Conservation (phyloP, 2,329 filamentous ascomycete species). For the Hypoxylon sp. region DNA sequence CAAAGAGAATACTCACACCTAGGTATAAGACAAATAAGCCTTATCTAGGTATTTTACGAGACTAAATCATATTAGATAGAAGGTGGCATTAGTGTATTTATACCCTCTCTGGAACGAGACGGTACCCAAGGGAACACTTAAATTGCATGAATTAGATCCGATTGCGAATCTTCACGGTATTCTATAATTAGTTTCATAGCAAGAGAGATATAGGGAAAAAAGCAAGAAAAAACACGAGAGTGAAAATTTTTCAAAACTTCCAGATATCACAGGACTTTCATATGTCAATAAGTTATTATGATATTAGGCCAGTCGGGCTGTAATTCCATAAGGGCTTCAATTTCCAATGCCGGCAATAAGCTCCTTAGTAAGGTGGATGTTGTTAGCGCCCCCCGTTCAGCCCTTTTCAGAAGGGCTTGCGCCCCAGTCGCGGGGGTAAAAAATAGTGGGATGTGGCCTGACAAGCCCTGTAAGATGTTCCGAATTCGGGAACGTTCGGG, state of each 20-base stretch:
- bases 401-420: conserved; percentile 42
- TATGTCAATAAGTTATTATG: background rate
- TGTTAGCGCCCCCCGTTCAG: conserved; percentile 32
- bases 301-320: conserved; percentile 24
- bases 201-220: too few relatives aligned
- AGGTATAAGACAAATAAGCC: too few relatives aligned
- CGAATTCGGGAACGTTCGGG: conserved; percentile 47
- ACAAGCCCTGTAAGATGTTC: conserved; percentile 44
- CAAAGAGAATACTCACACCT: too few relatives aligned
- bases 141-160: too few relatives aligned
- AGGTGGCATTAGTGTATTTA: too few relatives aligned
- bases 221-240: background rate
- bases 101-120: too few relatives aligned
- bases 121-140: too few relatives aligned
- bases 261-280: conserved; percentile 10
- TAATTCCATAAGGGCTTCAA: conserved; percentile 19
- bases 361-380: conserved; percentile 32
- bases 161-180: too few relatives aligned
- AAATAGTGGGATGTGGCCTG: conserved; percentile 49
- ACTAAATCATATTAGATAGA: background rate
- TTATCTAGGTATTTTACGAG: background rate
- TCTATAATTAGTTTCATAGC: background rate
- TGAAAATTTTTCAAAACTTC: background rate
- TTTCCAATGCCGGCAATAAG: conserved; percentile 30
- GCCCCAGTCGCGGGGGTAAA: conserved; percentile 27